Evolutionary conservation across 2,329 filamentous ascomycete genomes (phyloP).

Genomic region (Aureobasidium sp.): DNA sequence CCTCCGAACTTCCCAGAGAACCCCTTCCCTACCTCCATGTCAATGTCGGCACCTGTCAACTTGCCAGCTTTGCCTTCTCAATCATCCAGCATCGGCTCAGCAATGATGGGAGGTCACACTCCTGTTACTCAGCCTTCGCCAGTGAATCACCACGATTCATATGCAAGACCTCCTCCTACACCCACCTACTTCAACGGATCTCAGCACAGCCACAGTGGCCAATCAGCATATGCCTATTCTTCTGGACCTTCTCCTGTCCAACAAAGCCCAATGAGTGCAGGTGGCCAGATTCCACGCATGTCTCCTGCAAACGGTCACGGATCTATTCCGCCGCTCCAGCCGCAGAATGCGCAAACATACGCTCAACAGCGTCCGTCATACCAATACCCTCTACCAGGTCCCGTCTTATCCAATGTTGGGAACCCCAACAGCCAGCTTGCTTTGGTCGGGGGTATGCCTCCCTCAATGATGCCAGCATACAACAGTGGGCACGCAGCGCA

Average conservation of each 20-base stretch:
- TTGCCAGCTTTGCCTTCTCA: slow-evolving; percentile 37
- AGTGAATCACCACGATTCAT: slow-evolving; percentile 51
- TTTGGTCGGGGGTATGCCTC: slow-evolving; percentile 53
- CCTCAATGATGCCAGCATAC: slow-evolving; percentile 48
- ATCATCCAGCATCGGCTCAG: slow-evolving; percentile 35
- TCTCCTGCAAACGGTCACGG: slow-evolving; percentile 41
- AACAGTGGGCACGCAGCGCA: slow-evolving; percentile 54
- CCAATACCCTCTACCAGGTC: slow-evolving; percentile 52
- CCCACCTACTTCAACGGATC: slow-evolving; percentile 53
- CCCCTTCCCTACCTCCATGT: slow-evolving; percentile 50
- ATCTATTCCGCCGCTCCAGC: slow-evolving; percentile 34
- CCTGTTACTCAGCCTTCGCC: slow-evolving; percentile 23
- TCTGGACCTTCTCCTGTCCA: slow-evolving; percentile 41
- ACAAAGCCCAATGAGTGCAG: slow-evolving; percentile 40
- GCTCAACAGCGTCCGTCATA: slow-evolving; percentile 40
- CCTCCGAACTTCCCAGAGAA: slow-evolving; percentile 61
- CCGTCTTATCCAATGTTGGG: slow-evolving; percentile 70
- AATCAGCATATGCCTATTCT: slow-evolving; percentile 39
- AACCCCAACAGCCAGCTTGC: slow-evolving; percentile 65
- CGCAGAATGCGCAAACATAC: slow-evolving; percentile 40
- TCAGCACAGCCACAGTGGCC: slow-evolving; percentile 44
- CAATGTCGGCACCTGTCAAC: slow-evolving; percentile 45
- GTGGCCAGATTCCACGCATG: slow-evolving; percentile 40
- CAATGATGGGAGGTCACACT: slow-evolving; percentile 35
- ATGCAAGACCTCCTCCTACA: slow-evolving; percentile 47